Evolutionary conservation across 2,329 filamentous ascomycete genomes (phyloP), one percentile per base, ranked within the genome.

Genomic region (Fusarium heterosporum): DNA sequence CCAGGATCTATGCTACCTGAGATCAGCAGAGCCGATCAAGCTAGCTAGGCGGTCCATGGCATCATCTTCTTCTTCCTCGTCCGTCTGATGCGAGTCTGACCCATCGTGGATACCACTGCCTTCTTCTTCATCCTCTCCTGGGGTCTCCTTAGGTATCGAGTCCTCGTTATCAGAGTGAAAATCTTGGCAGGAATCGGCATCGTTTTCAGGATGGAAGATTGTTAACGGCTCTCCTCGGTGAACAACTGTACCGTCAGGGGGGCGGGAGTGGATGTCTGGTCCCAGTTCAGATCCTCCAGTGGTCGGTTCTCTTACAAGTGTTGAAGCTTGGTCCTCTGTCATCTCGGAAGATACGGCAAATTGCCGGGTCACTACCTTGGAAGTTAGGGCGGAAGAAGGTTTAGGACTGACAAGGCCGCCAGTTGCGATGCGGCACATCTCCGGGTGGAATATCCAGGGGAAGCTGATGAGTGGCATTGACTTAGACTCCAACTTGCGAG

Each of bases 401-500:
- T 65, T 69, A 11, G 69, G 70, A 26, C 71, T 66, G 43, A 51
- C 26, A 19, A 42, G 25, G n/a, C 60, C 72, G 70, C n/a, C 52
- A 62, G 16, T 64, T 65, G 4, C 73, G 29, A 80, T 71, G 14
- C 76, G 73, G 36, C 76, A 73, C 69, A 80, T 66, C 28, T 93
- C 86, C 42, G 85, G 84, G 13, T 89, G 84, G 66, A 98, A 97
- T 3, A 98, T 81, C 96, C 96, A 99, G 0, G 96, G 95, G 71
- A 97, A 98, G 60, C 90, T 96, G 71, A 97, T 96, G 10, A 98
- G 81, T 0, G 96, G 95, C 83, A 93, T 90, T 3, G 81, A 79
- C 10, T 81, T 81, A 3, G 82, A 72, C 12, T 77, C 63, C 8
- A 63, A 61, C 26, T 49, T 62, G 3, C 61, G 61, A 36, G 69